Evolutionary conservation across 2,329 filamentous ascomycete species (phyloP), one percentile per base, ranked within the genome.

Genomic region (Fusarium sp.): DNA sequence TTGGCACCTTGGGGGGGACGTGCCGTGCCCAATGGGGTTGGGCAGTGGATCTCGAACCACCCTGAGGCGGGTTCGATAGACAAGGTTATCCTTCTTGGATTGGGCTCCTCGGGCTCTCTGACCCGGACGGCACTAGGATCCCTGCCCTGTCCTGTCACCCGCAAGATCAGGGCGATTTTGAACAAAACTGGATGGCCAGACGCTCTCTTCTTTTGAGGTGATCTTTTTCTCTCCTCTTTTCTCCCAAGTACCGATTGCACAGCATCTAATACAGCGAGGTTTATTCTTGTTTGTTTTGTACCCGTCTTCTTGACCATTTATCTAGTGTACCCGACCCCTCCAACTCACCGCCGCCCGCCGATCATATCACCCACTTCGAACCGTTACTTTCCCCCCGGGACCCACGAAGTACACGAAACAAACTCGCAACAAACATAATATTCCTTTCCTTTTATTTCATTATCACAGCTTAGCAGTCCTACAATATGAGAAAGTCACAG

Each of bases 41-140:
- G 77, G 74, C 63, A 50, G 77, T 78, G 74, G 76, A 75, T 67
- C 75, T 77, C 68, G 74, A 72, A 76, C 76, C 74, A 69, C 72
- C 59, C 30, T 68, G 50, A 36, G 50, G 61, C 63, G 28, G 70
- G 60, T 63, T 51, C 60, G 48, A 70, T 51, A 58, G 51, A 63
- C 76, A 78, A 63, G 76, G 75, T 72, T 77, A 44, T 52, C 58
- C 50, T 32, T 63, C 52, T 68, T 67, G 65, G 62, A 75, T 78
- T 78, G 77, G 77, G 77, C 77, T 75, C 41, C 63, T 72, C 72
- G 69, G 72, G 76, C 69, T 64, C 57, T 68, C 48, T 63, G 61
- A 42, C 51, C 68, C 69, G 66, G 66, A 66, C 63, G 61, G 48
- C 60, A 64, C 56, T 59, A 36, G 42, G 56, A 66, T 61, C 61